Evolutionary conservation across 116 monocot species (phyloP), one percentile per base, ranked within the genome.

Genomic region (Dioscorea cayenensis): DNA sequence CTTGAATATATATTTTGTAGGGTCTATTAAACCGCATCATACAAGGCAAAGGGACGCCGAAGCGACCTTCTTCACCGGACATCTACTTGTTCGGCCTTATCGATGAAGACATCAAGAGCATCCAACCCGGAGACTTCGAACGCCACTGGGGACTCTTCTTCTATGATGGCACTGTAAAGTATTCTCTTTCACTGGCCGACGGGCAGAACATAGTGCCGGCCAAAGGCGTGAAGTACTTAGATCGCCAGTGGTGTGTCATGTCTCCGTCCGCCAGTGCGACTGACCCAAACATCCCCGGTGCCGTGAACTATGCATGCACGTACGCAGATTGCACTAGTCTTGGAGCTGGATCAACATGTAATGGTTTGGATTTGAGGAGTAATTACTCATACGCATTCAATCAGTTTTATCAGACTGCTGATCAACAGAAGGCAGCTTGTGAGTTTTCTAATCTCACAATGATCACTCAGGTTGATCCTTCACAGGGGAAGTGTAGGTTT

Each of bases 251-350:
- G 92, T 96, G 96, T 74, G 90, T 92, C 61, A 49, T 96, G 51
- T 66, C 85, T 6, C 92, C 93, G 23, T 72, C 19, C 20, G 86
- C 86, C 11, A 82, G 65, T 76, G 64, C 74, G 60, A 66, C 76
- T 3, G 84, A 81, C 63, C 88, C 96, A 21, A 50, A 48, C 66
- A 32, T 96, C 14, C 21, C 35, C 10, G 73, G 66, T 5, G 77
- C 77, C 61, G 81, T 90, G 23, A 59, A 59, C 28, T 84, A 92
- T 66, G 96, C 92, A 4, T 92, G 96, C 85, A 69, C 73, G 20
- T 86, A 86, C 59, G 78, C 90, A 9, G 96, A 96, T 61, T 96
- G 96, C 88, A 96, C 92, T 28, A 86, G 87, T 72, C 88, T 96
- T 32, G 32, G 16, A 71, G 78, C 36, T 60, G 96, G 96, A 0